Evolutionary conservation across 768 basidiomycete species (phyloP).

Genomic region (Tulasnella sp.): DNA sequence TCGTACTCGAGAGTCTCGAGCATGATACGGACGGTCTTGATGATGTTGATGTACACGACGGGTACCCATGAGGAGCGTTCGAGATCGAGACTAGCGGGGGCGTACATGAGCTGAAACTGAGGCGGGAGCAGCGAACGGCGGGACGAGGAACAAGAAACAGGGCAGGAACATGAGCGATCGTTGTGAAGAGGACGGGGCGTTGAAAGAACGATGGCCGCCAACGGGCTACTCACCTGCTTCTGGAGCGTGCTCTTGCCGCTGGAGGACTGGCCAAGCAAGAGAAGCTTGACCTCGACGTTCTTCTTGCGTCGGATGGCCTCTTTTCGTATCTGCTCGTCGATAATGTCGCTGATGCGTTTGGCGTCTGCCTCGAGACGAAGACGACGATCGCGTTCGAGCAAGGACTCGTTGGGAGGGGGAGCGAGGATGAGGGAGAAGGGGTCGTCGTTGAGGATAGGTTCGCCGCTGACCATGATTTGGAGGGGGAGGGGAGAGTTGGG

Average conservation of each 20-base stretch:
- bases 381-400: conserved; percentile 6
- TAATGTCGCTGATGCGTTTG: conserved; percentile 14
- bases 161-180: neutral
- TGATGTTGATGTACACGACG: conserved; percentile 18
- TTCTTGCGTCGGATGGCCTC: conserved; percentile 10
- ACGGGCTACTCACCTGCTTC: conserved; percentile 15
- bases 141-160: neutral
- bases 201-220: neutral
- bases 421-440: conserved; percentile 1
- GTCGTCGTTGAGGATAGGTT: conserved; percentile 7
- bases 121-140: neutral
- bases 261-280: conserved; percentile 15
- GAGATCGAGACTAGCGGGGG: conserved; percentile 12
- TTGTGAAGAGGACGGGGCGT: neutral
- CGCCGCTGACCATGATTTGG: neutral
- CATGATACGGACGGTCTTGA: conserved; percentile 17
- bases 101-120: conserved; percentile 19
- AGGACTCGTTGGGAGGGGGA: conserved; percentile 12
- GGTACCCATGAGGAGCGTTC: conserved; percentile 17
- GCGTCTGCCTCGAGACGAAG: conserved; percentile 13
- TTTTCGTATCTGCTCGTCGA: conserved; percentile 12
- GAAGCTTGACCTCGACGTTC: conserved; percentile 8
- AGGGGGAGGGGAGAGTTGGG: neutral
- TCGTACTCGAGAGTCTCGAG: conserved; percentile 15
- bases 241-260: conserved; percentile 19